Evolutionary conservation across 441 rosid genomes (phyloP).

Genomic region (Capsella rubella): DNA sequence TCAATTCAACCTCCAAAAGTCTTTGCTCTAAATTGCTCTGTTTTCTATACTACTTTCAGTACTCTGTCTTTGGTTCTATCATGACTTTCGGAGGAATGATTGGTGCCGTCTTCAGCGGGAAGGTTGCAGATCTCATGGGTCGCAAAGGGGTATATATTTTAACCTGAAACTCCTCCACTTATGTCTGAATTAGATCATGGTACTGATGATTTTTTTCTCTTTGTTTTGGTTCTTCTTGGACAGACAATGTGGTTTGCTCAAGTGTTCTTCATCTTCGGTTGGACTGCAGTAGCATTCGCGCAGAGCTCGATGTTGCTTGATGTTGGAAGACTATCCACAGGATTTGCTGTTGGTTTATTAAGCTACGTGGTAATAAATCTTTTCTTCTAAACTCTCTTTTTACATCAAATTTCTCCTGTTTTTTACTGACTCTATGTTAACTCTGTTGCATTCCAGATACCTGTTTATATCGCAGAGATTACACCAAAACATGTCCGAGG

Average conservation of each 20-base stretch:
- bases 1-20: not conserved
- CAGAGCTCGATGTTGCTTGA: slow-evolving; percentile 59
- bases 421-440: not conserved
- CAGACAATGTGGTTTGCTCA: slow-evolving; percentile 78
- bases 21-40: not conserved
- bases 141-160: slow-evolving; percentile 62
- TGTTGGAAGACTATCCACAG: slow-evolving; percentile 60
- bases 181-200: not conserved
- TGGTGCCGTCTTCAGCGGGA: slow-evolving; percentile 77
- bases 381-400: not conserved
- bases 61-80: slow-evolving; percentile 77
- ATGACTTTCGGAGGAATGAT: slow-evolving; percentile 73
- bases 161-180: not conserved
- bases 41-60: slow-evolving; percentile 50
- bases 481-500: slow-evolving; percentile 76
- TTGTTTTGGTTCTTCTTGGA: not conserved
- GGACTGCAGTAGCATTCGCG: slow-evolving; percentile 66
- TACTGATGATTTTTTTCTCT: not conserved
- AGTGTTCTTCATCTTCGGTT: slow-evolving; percentile 57
- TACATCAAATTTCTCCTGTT: not conserved
- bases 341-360: slow-evolving; percentile 59
- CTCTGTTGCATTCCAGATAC: slow-evolving; percentile 52
- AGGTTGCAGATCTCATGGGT: slow-evolving; percentile 63
- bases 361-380: slow-evolving; percentile 59
- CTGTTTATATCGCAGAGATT: slow-evolving; percentile 75